Evolutionary conservation across 495 filamentous ascomycete species (phyloP).

Genomic region (Sordaria brevicollis): DNA sequence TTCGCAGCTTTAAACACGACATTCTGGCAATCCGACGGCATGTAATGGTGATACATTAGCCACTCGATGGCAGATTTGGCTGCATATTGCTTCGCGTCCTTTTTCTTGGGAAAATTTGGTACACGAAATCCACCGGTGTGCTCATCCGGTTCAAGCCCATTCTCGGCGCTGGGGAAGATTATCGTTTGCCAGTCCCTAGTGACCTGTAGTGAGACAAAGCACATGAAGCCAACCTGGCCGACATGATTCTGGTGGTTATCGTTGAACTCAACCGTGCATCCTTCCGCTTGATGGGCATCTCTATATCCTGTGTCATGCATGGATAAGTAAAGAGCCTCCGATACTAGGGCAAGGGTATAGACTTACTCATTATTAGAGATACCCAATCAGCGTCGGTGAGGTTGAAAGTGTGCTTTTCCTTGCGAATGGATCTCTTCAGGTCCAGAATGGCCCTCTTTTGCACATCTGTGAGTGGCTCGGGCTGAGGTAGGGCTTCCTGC

Average conservation of each 20-base stretch:
- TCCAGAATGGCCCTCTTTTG: slow-evolving; percentile 21
- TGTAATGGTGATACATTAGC: slow-evolving; percentile 19
- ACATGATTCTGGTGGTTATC: background rate
- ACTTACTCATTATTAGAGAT: slow-evolving; percentile 23
- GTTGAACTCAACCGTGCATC: background rate
- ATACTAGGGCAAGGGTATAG: background rate
- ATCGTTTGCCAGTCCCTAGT: slow-evolving; percentile 2
- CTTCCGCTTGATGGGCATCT: slow-evolving; percentile 1
- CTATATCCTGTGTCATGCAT: slow-evolving; percentile 8
- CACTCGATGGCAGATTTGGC: slow-evolving; percentile 31
- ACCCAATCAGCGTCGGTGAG: slow-evolving; percentile 27
- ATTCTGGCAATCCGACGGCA: slow-evolving; percentile 10
- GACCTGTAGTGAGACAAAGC: slow-evolving; percentile 4
- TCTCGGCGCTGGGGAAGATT: slow-evolving; percentile 17
- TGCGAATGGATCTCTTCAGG: slow-evolving; percentile 16
- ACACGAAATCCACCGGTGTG: background rate
- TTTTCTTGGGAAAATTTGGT: slow-evolving; percentile 26
- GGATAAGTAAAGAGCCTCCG: background rate
- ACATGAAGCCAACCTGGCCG: slow-evolving; percentile 8
- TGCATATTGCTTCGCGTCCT: slow-evolving; percentile 36
- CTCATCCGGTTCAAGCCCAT: slow-evolving; percentile 9
- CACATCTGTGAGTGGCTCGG: slow-evolving; percentile 18
- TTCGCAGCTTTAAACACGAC: background rate
- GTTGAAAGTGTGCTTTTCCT: slow-evolving; percentile 12
- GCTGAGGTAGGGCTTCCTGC: slow-evolving; percentile 17